Conservation (phyloP, 306 rosid species). For the Neltuma alba region DNA sequence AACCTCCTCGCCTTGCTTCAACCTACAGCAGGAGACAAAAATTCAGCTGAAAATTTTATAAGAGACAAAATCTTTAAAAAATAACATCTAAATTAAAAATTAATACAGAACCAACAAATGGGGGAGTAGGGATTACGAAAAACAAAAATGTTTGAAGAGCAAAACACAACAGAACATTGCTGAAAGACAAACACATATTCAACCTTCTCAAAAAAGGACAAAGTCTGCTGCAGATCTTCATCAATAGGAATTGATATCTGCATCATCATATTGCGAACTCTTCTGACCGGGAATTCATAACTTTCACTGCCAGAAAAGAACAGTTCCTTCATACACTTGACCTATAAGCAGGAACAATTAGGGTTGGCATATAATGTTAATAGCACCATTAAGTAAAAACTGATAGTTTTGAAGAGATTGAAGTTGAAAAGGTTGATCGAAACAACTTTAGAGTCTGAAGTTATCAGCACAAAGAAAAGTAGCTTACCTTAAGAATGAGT, state of each 20-base stretch:
- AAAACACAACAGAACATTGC: not conserved
- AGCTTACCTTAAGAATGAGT: constrained; percentile 58
- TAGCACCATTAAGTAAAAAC: not conserved
- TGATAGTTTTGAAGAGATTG: not conserved
- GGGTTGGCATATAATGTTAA: not conserved
- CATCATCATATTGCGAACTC: constrained; percentile 68
- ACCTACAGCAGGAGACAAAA: constrained; percentile 47
- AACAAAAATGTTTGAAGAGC: not conserved
- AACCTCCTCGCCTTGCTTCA: constrained; percentile 86
- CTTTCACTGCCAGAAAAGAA: constrained; percentile 58
- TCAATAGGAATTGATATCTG: constrained; percentile 75
- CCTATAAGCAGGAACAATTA: constrained; percentile 44
- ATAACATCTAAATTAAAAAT: not conserved
- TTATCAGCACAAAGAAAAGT: not conserved
- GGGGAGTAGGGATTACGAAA: not conserved
- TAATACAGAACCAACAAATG: not conserved
- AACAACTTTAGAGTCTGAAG: not conserved
- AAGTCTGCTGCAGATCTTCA: constrained; percentile 75
- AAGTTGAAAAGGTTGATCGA: not conserved
- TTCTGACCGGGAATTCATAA: constrained; percentile 47
- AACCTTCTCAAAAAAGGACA: constrained; percentile 87
- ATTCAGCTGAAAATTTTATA: not conserved
- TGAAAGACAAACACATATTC: constrained; percentile 6
- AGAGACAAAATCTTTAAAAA: not conserved
- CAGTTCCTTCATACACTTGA: constrained; percentile 66